Evolutionary conservation across 2,329 filamentous ascomycete genomes (phyloP).

Genomic region (Penicillium sp.): DNA sequence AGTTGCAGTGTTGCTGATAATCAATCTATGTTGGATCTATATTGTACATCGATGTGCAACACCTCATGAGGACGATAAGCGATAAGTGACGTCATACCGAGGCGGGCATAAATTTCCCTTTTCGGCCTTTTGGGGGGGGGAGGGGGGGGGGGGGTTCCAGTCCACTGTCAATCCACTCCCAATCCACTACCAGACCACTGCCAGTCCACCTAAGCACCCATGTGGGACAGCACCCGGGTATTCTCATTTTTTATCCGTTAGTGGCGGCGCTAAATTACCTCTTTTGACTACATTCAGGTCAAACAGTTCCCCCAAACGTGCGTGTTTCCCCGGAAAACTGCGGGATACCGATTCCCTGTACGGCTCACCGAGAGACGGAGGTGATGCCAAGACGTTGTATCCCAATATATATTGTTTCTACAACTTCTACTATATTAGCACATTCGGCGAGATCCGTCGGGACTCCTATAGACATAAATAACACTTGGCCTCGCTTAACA

Average conservation of each 20-base stretch:
- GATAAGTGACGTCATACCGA: slow-evolving; percentile 1
- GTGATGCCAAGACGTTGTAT: slow-evolving; percentile 10
- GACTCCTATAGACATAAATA: background rate
- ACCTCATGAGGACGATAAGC: background rate
- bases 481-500: slow-evolving; percentile 4
- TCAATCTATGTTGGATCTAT: background rate
- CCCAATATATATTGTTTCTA: background rate
- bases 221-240: background rate
- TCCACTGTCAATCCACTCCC: background rate
- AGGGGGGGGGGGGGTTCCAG: too few species aligned
- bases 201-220: background rate
- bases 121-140: background rate
- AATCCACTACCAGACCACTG: background rate
- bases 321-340: slow-evolving; percentile 12
- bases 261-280: background rate
- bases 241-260: background rate
- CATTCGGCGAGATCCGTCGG: background rate
- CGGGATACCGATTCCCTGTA: slow-evolving; percentile 26
- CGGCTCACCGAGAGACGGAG: slow-evolving; percentile 19
- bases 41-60: background rate
- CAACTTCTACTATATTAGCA: background rate
- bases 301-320: background rate
- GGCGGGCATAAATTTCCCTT: slow-evolving; percentile 1
- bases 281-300: background rate
- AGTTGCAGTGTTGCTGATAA: background rate